A percentile compares a stretch with the other conserved stretches of the same genome.
Conservation (phyloP, 2,329 filamentous ascomycete species). For the Pochonia chlamydosporia region DNA sequence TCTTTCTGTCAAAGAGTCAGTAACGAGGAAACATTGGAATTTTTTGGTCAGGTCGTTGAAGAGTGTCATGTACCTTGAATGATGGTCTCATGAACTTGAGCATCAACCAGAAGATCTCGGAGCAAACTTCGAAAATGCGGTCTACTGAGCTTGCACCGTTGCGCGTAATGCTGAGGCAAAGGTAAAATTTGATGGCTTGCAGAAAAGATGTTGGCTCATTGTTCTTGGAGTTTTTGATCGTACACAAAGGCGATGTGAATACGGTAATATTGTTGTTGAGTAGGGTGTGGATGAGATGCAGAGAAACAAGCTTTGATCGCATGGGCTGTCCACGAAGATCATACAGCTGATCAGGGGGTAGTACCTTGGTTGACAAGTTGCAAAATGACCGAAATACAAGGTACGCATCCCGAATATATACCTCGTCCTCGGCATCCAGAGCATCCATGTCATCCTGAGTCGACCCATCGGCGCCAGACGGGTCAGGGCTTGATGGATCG, state of each 20-base stretch:
- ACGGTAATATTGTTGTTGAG: slow-evolving; percentile 90
- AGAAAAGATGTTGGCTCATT: slow-evolving; percentile 86
- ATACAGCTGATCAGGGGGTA: slow-evolving; percentile 85
- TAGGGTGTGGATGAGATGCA: slow-evolving; percentile 92
- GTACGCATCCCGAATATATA: slow-evolving; percentile 95
- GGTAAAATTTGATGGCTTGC: slow-evolving; percentile 93
- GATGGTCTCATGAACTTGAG: slow-evolving; percentile 87
- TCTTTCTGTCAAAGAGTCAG: slow-evolving; percentile 62
- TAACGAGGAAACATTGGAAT: not conserved
- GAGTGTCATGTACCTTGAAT: slow-evolving; percentile 64
- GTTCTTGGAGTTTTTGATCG: slow-evolving; percentile 84
- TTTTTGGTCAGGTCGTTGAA: no score
- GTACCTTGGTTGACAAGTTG: slow-evolving; percentile 88
- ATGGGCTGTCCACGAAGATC: slow-evolving; percentile 92
- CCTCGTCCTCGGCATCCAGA: slow-evolving; percentile 76
- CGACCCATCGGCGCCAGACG: slow-evolving; percentile 48
- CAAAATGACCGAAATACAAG: slow-evolving; percentile 96
- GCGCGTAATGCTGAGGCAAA: slow-evolving; percentile 88
- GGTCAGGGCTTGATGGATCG: slow-evolving; percentile 42
- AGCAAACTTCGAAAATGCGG: slow-evolving; percentile 88
- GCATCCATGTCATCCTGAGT: slow-evolving; percentile 52
- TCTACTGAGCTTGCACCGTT: slow-evolving; percentile 93
- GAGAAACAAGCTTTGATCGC: slow-evolving; percentile 91
- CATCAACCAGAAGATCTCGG: slow-evolving; percentile 98
- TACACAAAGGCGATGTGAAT: slow-evolving; percentile 87